Percentiles rank a stretch among this genome's conserved stretches.
Conservation (phyloP, 177 flowering plant species). For the Vitis hybrid region DNA sequence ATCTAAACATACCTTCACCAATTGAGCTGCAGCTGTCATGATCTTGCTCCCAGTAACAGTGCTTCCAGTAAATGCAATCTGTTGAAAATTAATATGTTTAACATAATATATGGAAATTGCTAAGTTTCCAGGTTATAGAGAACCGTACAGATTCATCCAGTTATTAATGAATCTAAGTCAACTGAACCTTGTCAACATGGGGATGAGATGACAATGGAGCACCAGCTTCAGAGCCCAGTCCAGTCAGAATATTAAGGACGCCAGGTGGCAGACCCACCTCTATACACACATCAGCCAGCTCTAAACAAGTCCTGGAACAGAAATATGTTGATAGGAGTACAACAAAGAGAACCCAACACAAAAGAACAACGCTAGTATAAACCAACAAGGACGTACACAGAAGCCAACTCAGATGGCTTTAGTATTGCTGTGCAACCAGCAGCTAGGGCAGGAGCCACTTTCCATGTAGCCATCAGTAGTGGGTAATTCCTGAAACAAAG, state of each 20-base stretch:
- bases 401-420: slow-evolving; percentile 94
- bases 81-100: slow-evolving; percentile 14
- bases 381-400: slow-evolving; percentile 57
- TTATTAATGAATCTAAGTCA: not conserved
- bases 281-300: slow-evolving; percentile 81
- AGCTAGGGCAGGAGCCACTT: slow-evolving; percentile 97
- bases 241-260: slow-evolving; percentile 84
- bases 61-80: slow-evolving; percentile 99
- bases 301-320: slow-evolving; percentile 81
- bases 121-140: not conserved
- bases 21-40: slow-evolving; percentile 87
- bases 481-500: slow-evolving; percentile 82
- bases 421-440: slow-evolving; percentile 96
- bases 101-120: not conserved
- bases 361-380: slow-evolving; percentile 2
- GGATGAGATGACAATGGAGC: slow-evolving; percentile 96
- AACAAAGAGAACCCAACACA: not conserved
- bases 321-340: not conserved
- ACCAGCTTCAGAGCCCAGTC: slow-evolving; percentile 95
- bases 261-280: slow-evolving; percentile 97
- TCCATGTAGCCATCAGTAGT: slow-evolving; percentile 93
- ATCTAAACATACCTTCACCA: slow-evolving; percentile 64
- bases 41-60: slow-evolving; percentile 83
- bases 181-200: slow-evolving; percentile 85
- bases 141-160: not conserved